phyloP scores from a whole-genome alignment of 257 asterid species.

The Nicotiana paniculata region DNA sequence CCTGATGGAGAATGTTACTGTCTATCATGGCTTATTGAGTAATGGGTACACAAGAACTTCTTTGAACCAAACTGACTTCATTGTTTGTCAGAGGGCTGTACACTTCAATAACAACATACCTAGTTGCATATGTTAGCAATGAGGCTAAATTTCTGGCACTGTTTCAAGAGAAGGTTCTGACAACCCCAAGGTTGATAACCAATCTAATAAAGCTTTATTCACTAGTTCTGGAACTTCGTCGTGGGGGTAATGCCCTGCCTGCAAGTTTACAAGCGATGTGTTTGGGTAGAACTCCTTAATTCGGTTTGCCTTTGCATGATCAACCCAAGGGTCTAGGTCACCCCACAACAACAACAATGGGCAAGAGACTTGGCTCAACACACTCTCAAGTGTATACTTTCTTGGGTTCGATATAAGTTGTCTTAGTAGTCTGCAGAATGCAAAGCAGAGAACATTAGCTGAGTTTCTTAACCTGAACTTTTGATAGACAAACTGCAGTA shows the following conservation, averaged over 20 bases:
- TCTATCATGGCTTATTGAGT: not conserved
- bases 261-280: constrained; percentile 58
- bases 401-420: constrained; percentile 68
- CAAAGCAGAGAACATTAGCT: not conserved
- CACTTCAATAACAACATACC: not conserved
- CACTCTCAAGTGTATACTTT: constrained; percentile 69
- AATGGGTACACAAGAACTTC: no score
- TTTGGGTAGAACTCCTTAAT: constrained; percentile 70
- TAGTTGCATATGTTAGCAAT: not conserved
- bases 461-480: not conserved
- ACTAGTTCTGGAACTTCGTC: constrained; percentile 90
- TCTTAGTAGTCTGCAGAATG: constrained; percentile 54
- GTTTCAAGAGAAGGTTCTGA: constrained; percentile 15
- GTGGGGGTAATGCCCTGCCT: constrained; percentile 94
- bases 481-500: not conserved
- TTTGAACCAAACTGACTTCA: no score
- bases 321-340: constrained; percentile 90
- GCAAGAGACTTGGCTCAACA: constrained; percentile 61
- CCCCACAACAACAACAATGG: constrained; percentile 89
- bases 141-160: not conserved
- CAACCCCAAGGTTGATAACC: constrained; percentile 44
- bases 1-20: not conserved
- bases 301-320: constrained; percentile 65
- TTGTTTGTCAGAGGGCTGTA: not conserved
- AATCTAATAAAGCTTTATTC: constrained; percentile 68